These are phyloP conservation scores for Fusarium armeniacum DNA, from an alignment of 2,329 filamentous ascomycete genomes.

Conservation along the genomic window DNA sequence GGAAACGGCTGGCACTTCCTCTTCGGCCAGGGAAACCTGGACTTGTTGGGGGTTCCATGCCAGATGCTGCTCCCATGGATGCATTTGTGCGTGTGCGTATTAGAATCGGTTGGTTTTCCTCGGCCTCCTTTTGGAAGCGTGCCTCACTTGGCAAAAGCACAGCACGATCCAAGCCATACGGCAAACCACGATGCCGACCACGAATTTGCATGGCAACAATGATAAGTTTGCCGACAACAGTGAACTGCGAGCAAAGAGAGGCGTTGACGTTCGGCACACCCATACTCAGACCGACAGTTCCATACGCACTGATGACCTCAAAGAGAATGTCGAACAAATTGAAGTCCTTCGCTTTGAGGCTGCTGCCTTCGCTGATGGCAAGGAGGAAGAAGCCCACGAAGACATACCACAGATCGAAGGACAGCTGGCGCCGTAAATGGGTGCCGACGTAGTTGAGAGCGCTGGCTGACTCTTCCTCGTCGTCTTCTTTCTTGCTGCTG, in stretches of 20 bases:
- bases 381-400: conserved; percentile 95
- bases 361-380: conserved; percentile 84
- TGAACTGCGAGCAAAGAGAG: conserved; percentile 87
- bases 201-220: conserved; percentile 79
- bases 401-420: conserved; percentile 98
- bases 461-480: conserved; percentile 62
- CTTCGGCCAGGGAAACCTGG: conserved; percentile 51
- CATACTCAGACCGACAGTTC: conserved; percentile 91
- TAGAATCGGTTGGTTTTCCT: conserved; percentile 60
- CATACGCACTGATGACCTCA: conserved; percentile 91
- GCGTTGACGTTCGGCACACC: conserved; percentile 83
- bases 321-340: conserved; percentile 81
- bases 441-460: conserved; percentile 88
- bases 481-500: conserved; percentile 61
- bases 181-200: conserved; percentile 76
- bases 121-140: conserved; percentile 67
- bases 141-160: conserved; percentile 71
- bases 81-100: conserved; percentile 55
- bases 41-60: conserved; percentile 43
- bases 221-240: conserved; percentile 77
- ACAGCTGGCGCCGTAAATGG: conserved; percentile 92
- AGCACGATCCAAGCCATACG: conserved; percentile 75
- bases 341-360: conserved; percentile 74
- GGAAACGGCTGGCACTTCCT: conserved; percentile 58
- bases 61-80: conserved; percentile 53